phyloP scores from a whole-genome alignment of 148 eudicot species.

The Mesembryanthemum crystallinum region DNA sequence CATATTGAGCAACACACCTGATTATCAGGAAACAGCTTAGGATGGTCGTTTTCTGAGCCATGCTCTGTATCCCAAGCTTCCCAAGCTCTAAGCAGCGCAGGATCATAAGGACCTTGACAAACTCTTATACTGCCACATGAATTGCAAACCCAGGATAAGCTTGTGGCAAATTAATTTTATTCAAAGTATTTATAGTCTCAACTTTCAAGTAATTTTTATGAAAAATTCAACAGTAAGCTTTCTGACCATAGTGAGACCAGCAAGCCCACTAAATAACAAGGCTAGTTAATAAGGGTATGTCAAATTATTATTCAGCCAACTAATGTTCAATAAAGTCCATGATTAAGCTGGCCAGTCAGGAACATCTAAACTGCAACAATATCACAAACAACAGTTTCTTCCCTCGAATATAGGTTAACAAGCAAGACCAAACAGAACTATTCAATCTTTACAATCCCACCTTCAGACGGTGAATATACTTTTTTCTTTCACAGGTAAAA shows the following conservation, averaged over 20 bases:
- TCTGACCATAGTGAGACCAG: not conserved
- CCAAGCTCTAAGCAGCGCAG: constrained; percentile 74
- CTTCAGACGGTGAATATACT: not conserved
- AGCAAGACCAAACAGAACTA: not conserved
- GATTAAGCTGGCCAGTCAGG: too few relatives aligned
- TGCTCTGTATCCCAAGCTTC: constrained; percentile 77
- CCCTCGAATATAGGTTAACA: not conserved
- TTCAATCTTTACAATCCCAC: not conserved
- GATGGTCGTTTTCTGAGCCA: constrained; percentile 90
- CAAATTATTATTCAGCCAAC: not conserved
- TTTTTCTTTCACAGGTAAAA: not conserved
- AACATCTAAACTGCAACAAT: too few relatives aligned
- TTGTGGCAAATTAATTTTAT: constrained; percentile 3
- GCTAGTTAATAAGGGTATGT: not conserved
- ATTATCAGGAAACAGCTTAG: constrained; percentile 64
- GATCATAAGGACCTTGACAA: constrained; percentile 82
- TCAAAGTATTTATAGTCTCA: not conserved
- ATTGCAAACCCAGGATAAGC: constrained; percentile 1
- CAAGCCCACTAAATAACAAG: not conserved
- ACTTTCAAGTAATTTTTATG: not conserved
- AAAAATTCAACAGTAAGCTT: not conserved
- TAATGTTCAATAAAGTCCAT: too few relatives aligned
- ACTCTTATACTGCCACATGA: constrained; percentile 56
- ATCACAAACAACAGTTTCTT: not conserved
- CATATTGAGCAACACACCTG: constrained; percentile 47